Evolutionary conservation across 176 grass and related monocot genomes (phyloP).

Genomic region (Thalia dealbata): DNA sequence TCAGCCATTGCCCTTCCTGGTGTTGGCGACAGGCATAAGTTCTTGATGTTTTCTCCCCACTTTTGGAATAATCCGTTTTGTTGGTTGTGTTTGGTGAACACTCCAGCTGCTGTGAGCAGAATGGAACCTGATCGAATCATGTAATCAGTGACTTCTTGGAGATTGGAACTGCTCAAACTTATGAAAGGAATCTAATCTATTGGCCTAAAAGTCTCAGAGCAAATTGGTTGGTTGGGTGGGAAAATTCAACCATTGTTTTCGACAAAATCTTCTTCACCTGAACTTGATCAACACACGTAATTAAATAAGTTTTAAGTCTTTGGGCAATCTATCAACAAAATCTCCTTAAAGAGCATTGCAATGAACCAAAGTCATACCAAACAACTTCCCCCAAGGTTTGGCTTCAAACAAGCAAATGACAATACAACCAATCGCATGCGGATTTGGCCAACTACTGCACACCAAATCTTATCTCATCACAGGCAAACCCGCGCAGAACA

Average conservation of each 20-base stretch:
- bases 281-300: too few relatives aligned
- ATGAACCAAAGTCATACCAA: too few relatives aligned
- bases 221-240: too few relatives aligned
- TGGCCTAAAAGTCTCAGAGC: neutral
- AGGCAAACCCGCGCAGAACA: neutral
- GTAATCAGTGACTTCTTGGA: neutral
- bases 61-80: neutral
- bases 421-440: neutral
- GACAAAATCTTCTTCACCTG: too few relatives aligned
- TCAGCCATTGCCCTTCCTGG: neutral
- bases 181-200: neutral
- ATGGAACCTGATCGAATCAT: too few relatives aligned
- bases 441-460: neutral
- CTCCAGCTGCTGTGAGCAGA: neutral
- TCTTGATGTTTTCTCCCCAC: neutral
- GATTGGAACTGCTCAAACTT: neutral
- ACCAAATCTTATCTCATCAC: too few relatives aligned
- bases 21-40: neutral
- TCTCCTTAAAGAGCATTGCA: too few relatives aligned
- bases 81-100: neutral
- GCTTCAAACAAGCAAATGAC: too few relatives aligned
- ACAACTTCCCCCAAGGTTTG: too few relatives aligned
- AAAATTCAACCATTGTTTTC: too few relatives aligned
- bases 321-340: too few relatives aligned
- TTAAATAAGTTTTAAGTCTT: too few relatives aligned